A percentile compares a stretch with the other conserved stretches of the same genome.
These are phyloP conservation scores for Thraustochytrium striatum DNA, from an alignment of 352 stramenopile genomes.

Conservation along the genomic window DNA sequence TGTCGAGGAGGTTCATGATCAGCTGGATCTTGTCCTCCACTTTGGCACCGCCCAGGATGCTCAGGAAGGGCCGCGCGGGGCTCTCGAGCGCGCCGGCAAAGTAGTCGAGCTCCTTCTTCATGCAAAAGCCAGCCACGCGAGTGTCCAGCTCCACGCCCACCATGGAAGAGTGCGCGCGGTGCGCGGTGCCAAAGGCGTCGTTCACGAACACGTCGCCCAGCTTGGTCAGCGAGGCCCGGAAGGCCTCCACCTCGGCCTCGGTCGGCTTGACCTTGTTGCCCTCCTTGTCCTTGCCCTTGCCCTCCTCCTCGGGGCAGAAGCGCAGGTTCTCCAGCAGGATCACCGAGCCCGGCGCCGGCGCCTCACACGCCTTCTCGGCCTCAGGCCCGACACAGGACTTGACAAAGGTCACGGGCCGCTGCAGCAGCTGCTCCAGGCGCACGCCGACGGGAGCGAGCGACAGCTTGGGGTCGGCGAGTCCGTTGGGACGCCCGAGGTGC, in stretches of 20 bases:
- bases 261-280: conserved; percentile 67
- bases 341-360: conserved; percentile 63
- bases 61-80: conserved; percentile 90
- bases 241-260: conserved; percentile 65
- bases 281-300: conserved; percentile 88
- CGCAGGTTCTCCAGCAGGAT: conserved; percentile 98
- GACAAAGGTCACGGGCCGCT: conserved; percentile 69
- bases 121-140: conserved; percentile 83
- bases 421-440: conserved; percentile 66
- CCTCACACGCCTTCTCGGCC: conserved; percentile 29
- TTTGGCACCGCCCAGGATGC: conserved; percentile 98
- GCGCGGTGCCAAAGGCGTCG: conserved; percentile 98
- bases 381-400: conserved; percentile 75
- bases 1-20: conserved; percentile 98
- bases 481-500: conserved; percentile 78
- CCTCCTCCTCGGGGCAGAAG: conserved; percentile 92
- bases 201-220: conserved; percentile 93
- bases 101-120: conserved; percentile 99
- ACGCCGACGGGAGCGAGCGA: conserved; percentile 70
- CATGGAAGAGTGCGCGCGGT: conserved; percentile 96
- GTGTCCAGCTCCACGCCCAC: conserved; percentile 85
- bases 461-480: conserved; percentile 67
- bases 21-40: conserved; percentile 99
- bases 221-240: conserved; percentile 67
- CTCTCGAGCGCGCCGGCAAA: conserved; percentile 96